Conservation (phyloP, 306 rosid genomes). For the Quercus rubra region DNA sequence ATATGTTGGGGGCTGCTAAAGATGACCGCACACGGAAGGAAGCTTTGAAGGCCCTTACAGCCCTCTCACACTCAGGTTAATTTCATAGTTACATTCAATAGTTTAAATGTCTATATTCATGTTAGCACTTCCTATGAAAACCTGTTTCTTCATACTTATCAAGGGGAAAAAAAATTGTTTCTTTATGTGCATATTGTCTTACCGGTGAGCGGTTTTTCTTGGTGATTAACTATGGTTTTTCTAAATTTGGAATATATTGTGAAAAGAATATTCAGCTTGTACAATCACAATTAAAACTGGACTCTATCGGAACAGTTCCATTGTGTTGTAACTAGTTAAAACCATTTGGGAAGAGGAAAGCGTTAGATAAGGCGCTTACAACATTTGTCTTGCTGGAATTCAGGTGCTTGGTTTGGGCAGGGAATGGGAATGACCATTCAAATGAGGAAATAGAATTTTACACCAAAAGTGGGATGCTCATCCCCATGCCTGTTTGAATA, state of each 20-base stretch:
- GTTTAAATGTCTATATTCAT: not conserved
- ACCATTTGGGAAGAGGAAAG: not conserved
- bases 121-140: not conserved
- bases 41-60: constrained; percentile 75
- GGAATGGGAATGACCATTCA: not conserved
- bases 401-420: not conserved
- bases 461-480: not conserved
- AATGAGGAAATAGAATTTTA: not conserved
- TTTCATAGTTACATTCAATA: not conserved
- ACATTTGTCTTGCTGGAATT: not conserved
- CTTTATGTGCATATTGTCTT: not conserved
- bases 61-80: constrained; percentile 74
- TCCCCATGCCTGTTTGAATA: not conserved
- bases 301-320: not conserved
- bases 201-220: not conserved
- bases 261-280: not conserved
- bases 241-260: not conserved
- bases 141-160: too few species aligned
- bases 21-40: constrained; percentile 87
- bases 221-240: not conserved
- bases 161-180: not conserved
- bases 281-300: not conserved
- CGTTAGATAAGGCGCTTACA: not conserved
- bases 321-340: not conserved
- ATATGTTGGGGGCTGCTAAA: constrained; percentile 71